Conservation (phyloP, 495 filamentous ascomycete genomes). For the Astrothelium subdiscretum region DNA sequence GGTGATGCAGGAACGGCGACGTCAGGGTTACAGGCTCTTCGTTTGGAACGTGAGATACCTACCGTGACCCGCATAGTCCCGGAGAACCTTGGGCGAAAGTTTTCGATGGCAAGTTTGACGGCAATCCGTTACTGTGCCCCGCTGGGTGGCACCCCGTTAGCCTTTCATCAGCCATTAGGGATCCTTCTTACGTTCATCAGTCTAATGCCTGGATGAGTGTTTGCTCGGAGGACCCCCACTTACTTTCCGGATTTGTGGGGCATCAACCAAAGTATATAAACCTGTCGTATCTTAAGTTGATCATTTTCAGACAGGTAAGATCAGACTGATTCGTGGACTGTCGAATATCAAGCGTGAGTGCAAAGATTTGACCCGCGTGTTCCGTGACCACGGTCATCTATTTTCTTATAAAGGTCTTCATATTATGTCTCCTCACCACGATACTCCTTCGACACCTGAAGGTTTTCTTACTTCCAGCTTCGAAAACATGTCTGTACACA, state of each 20-base stretch:
- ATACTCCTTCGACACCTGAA: background rate
- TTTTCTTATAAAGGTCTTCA: background rate
- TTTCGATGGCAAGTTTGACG: background rate
- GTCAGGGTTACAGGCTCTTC: background rate
- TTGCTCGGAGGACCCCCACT: background rate
- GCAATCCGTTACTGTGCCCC: background rate
- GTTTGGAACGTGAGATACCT: no score
- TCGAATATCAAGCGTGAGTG: no score
- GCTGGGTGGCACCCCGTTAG: background rate
- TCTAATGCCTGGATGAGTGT: background rate
- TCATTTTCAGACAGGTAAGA: background rate
- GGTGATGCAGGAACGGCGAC: conserved; percentile 1
- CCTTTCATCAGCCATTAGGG: background rate
- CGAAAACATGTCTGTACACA: background rate
- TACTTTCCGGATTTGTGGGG: background rate
- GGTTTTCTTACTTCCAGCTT: background rate
- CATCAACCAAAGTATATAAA: background rate
- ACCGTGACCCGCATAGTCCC: background rate
- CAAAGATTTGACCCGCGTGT: background rate
- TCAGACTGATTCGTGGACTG: no score
- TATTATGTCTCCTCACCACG: background rate
- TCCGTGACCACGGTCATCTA: background rate
- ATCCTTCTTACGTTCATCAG: background rate
- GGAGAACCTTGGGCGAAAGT: background rate
- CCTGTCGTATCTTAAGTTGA: background rate